Percentiles rank a stretch among this genome's conserved stretches.
These are phyloP conservation scores for Lasiosphaeria hispida DNA, from an alignment of 495 filamentous ascomycete species.

Conservation along the genomic window DNA sequence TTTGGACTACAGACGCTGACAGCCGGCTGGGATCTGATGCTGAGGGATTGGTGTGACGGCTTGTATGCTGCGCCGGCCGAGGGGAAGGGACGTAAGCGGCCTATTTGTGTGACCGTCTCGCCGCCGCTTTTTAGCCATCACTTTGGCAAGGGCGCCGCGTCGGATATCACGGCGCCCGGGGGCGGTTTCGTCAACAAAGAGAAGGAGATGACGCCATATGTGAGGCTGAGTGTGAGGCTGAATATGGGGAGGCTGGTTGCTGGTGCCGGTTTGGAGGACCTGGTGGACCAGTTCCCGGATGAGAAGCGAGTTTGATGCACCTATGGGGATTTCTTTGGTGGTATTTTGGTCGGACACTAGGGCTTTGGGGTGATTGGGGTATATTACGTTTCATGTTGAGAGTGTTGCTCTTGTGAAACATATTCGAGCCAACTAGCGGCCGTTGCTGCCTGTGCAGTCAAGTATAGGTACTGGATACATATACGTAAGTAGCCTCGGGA, in stretches of 20 bases:
- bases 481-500: no score
- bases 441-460: no score
- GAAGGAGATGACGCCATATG: conserved; percentile 45
- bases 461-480: no score
- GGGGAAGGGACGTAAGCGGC: conserved; percentile 8
- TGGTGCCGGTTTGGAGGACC: conserved; percentile 19
- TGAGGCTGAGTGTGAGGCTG: conserved; percentile 42
- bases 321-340: no score
- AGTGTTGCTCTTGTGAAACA: no score
- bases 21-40: conserved; percentile 44
- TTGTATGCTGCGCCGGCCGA: conserved; percentile 6
- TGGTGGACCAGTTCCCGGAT: conserved; percentile 38
- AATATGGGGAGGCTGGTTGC: conserved; percentile 40
- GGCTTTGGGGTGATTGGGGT: no score
- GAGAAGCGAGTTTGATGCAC: background rate
- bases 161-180: conserved; percentile 44
- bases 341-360: no score
- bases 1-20: conserved; percentile 38
- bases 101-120: conserved; percentile 44
- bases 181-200: conserved; percentile 41
- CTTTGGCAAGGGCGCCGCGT: conserved; percentile 36
- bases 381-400: no score
- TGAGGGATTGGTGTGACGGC: conserved; percentile 47
- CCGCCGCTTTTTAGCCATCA: conserved; percentile 50
- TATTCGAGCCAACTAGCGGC: no score